These are phyloP conservation scores for Eucalyptus sp. DNA, from an alignment of 345 rosid species.

Conservation along the genomic window DNA sequence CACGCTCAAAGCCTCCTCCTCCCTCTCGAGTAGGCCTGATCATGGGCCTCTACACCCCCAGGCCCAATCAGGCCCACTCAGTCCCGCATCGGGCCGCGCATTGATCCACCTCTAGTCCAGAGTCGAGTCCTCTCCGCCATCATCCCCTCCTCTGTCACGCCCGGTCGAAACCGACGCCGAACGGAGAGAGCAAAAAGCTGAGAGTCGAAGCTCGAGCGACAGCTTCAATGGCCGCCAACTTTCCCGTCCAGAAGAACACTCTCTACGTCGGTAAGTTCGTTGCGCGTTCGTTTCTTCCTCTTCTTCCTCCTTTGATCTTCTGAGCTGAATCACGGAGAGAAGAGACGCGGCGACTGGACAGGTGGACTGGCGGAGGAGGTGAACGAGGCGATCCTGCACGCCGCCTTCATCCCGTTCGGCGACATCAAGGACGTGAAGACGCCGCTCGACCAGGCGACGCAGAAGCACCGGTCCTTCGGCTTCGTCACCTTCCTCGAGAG, in stretches of 20 bases:
- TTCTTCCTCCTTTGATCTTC: background rate
- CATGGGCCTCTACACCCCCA: background rate
- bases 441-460: conserved; percentile 94
- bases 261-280: conserved; percentile 49
- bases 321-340: background rate
- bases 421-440: conserved; percentile 97
- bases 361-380: conserved; percentile 95
- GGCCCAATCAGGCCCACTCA: background rate
- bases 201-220: background rate
- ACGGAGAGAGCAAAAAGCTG: background rate
- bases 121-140: background rate
- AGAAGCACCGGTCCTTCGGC: conserved; percentile 95
- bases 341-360: background rate
- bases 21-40: background rate
- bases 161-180: background rate
- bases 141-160: background rate
- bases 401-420: conserved; percentile 94
- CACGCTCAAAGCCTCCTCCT: background rate
- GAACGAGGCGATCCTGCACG: conserved; percentile 84
- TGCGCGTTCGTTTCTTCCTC: background rate
- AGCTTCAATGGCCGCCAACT: conserved; percentile 12
- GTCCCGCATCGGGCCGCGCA: background rate
- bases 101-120: background rate
- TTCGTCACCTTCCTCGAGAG: conserved; percentile 90
- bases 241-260: conserved; percentile 92